A percentile compares a stretch with the other conserved stretches of the same genome.
Conservation (phyloP, 106 monocot species). For the Gastrodia elata region DNA sequence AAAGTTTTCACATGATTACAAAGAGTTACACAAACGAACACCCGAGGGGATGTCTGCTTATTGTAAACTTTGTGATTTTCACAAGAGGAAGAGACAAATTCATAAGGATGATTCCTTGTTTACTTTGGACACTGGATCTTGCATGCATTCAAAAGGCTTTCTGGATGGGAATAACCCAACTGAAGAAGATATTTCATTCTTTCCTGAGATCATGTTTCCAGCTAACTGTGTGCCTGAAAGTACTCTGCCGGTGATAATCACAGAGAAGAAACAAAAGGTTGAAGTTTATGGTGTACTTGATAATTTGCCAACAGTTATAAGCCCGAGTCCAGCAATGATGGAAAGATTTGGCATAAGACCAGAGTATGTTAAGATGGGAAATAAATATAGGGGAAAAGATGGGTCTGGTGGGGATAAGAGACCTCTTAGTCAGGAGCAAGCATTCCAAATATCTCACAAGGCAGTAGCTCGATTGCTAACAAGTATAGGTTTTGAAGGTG, state of each 20-base stretch:
- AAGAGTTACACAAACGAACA: constrained; percentile 61
- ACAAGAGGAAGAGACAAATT: constrained; percentile 54
- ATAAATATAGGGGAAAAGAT: constrained; percentile 75
- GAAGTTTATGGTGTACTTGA: constrained; percentile 82
- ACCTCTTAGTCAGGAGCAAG: constrained; percentile 57
- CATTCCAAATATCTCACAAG: constrained; percentile 42
- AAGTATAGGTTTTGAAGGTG: constrained; percentile 58
- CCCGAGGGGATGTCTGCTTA: constrained; percentile 80
- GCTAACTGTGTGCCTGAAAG: constrained; percentile 78
- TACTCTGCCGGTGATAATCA: constrained; percentile 32
- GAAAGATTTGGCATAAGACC: constrained; percentile 97
- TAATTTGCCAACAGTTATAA: constrained; percentile 61
- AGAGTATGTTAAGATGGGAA: constrained; percentile 72
- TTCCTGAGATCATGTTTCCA: constrained; percentile 87
- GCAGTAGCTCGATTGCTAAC: constrained; percentile 39
- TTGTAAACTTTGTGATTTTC: constrained; percentile 32
- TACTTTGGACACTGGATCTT: constrained; percentile 29
- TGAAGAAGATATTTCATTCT: constrained; percentile 47
- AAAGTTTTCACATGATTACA: constrained; percentile 38
- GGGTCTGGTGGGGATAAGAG: constrained; percentile 38
- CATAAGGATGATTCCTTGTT: constrained; percentile 19
- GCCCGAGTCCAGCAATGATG: constrained; percentile 82
- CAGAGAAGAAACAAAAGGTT: constrained; percentile 31
- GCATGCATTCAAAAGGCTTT: constrained; percentile 15
- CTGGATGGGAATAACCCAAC: constrained; percentile 20